Evolutionary conservation across 192 early-diverging fungal species (phyloP).

Genomic region (Spizellomyces sp.): DNA sequence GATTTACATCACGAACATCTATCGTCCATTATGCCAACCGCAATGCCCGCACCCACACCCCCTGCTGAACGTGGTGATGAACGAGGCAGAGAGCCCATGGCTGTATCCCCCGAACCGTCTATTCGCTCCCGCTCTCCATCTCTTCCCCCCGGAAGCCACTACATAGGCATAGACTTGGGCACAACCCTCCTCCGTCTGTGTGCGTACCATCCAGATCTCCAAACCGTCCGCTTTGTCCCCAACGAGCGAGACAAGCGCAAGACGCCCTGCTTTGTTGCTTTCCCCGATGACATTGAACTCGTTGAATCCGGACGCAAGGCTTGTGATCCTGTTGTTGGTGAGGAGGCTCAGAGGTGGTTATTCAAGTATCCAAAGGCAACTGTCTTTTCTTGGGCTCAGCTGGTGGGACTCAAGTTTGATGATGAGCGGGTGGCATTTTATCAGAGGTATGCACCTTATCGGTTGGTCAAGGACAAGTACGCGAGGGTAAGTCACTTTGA

Average conservation of each 20-base stretch:
- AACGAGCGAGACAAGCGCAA: neutral
- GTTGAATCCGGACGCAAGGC: neutral
- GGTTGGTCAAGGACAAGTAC: neutral
- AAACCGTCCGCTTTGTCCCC: constrained; percentile 3
- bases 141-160: neutral
- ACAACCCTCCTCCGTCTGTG: neutral
- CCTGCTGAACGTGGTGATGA: too few species aligned
- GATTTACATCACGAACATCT: too few species aligned
- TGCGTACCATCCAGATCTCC: constrained; percentile 5
- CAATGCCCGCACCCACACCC: too few species aligned
- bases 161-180: neutral
- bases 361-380: constrained; percentile 5
- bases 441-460: constrained; percentile 1
- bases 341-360: neutral
- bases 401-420: neutral
- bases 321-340: neutral
- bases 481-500: neutral
- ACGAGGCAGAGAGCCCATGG: too few species aligned
- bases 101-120: neutral
- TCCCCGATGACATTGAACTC: neutral
- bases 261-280: neutral
- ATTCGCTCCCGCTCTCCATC: constrained; percentile 1
- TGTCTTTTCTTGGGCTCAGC: constrained; percentile 2
- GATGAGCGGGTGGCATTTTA: neutral
- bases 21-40: too few species aligned